Evolutionary conservation across 73 alveolate genomes (phyloP).

Genomic region (Paramecium primaurelia): DNA sequence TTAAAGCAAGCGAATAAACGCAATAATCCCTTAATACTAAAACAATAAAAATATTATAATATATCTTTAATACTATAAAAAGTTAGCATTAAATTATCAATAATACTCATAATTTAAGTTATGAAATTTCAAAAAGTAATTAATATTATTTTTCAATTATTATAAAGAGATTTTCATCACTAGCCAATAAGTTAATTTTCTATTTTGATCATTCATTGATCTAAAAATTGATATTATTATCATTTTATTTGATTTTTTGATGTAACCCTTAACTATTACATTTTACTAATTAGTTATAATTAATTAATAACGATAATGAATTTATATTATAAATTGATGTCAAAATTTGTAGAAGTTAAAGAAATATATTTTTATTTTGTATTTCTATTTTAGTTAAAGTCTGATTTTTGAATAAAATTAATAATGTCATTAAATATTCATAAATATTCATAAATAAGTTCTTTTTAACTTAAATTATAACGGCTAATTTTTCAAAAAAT

Average conservation of each 20-base stretch:
- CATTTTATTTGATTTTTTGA: background rate
- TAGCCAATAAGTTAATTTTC: background rate
- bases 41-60: background rate
- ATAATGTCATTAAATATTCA: background rate
- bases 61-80: background rate
- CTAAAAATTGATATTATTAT: too few species aligned
- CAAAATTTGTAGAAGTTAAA: background rate
- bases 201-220: background rate
- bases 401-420: background rate
- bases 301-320: background rate
- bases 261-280: background rate
- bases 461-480: background rate
- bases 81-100: background rate
- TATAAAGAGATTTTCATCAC: background rate
- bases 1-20: conserved; percentile 18
- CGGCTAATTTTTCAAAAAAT: background rate
- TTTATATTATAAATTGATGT: background rate
- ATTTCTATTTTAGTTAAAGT: background rate
- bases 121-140: background rate
- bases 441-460: background rate
- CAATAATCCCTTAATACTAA: background rate
- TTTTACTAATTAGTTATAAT: background rate
- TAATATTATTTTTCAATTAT: background rate
- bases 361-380: background rate
- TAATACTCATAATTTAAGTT: background rate